Conservation (phyloP, 257 asterid genomes). For the Plantago ovata region DNA sequence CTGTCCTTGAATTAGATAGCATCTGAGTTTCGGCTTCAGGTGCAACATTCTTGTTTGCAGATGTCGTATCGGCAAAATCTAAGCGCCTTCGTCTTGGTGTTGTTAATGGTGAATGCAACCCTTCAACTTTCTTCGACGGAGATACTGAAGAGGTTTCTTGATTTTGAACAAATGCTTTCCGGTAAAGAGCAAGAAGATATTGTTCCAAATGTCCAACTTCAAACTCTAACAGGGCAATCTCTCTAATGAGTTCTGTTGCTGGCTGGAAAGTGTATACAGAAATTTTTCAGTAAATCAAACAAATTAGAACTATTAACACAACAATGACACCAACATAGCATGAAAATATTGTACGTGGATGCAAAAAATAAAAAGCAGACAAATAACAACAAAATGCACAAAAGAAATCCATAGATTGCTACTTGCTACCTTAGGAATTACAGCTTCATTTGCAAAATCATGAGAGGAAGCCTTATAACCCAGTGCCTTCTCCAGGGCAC, state of each 20-base stretch:
- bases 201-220: constrained; percentile 97
- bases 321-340: constrained; percentile 5
- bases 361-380: too few relatives aligned
- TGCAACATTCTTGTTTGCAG: constrained; percentile 29
- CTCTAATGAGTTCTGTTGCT: constrained; percentile 84
- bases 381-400: not conserved
- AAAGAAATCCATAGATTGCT: not conserved
- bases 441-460: constrained; percentile 31
- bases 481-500: constrained; percentile 81
- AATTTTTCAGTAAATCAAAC: constrained; percentile 5
- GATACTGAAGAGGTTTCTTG: constrained; percentile 55
- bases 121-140: constrained; percentile 45
- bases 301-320: not conserved
- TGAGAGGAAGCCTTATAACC: constrained; percentile 62
- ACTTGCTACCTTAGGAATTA: constrained; percentile 78
- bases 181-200: constrained; percentile 80
- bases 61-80: constrained; percentile 55
- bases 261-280: constrained; percentile 50
- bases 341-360: not conserved
- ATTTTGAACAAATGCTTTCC: constrained; percentile 92
- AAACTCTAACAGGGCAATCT: constrained; percentile 80
- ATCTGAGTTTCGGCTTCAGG: constrained; percentile 31
- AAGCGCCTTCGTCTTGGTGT: constrained; percentile 74
- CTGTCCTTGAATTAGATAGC: constrained; percentile 32
- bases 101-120: constrained; percentile 44